A percentile compares a stretch with the other conserved stretches of the same genome.
phyloP scores from a whole-genome alignment of 2,329 filamentous ascomycete species.

The Venturia oleaginea region DNA sequence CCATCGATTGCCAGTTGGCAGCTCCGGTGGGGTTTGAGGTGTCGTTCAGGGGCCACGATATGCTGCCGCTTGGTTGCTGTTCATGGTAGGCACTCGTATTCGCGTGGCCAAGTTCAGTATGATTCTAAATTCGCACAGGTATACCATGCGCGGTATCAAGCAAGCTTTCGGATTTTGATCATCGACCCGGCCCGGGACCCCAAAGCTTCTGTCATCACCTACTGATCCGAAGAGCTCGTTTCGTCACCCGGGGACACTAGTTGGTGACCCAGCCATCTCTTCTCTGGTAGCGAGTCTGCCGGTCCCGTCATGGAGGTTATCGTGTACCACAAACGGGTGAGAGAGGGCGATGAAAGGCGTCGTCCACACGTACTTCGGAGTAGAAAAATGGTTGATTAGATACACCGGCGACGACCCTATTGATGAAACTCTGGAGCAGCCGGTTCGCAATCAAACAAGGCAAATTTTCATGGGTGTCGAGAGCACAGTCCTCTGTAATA shows the following conservation, averaged over 20 bases:
- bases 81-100: no score
- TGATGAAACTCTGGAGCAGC: not conserved
- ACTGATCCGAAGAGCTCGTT: not conserved
- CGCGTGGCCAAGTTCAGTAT: not conserved
- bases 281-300: not conserved
- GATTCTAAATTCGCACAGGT: not conserved
- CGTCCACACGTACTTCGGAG: no score
- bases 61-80: no score
- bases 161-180: not conserved
- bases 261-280: not conserved
- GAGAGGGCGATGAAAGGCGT: no score
- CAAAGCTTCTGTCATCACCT: not conserved
- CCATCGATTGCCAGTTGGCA: no score
- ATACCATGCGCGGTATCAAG: not conserved
- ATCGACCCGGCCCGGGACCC: not conserved
- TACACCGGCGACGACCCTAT: no score
- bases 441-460: not conserved
- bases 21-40: no score
- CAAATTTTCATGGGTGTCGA: not conserved
- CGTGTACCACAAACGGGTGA: not conserved
- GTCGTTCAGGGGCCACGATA: no score
- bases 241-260: not conserved
- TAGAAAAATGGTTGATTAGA: no score
- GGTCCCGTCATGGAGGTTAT: no score
- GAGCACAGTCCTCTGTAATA: not conserved